Evolutionary conservation across 1,139 yeast species (phyloP), one percentile per base, ranked within the genome.

Genomic region (Arxiozyma bovina): DNA sequence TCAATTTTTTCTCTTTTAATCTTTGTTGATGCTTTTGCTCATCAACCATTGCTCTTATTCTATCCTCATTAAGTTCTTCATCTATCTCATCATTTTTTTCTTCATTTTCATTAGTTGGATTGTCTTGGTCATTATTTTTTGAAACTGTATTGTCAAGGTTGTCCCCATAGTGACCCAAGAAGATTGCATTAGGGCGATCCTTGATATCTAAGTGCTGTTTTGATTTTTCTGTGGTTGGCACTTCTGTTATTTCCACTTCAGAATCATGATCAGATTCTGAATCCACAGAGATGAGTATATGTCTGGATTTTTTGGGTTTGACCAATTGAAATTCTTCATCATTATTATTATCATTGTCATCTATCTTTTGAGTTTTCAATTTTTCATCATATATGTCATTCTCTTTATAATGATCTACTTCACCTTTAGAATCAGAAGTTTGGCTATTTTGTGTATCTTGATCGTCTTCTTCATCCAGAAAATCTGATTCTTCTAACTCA

Each of bases 11-110:
- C 45, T 48, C 51, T 22, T 21, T 44, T 73, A 68, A 58, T 76
- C 77, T 58, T 71, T 71, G 49, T 69, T 67, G 54, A 76, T 70
- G 43, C 75, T 74, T 57, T 72, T 73, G 40, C 21, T 20, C 50
- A 12, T 38, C 44, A 22, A 38, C n/a, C 22, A 40, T 40, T 21
- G 50, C 38, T 48, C 30, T 70, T 71, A 57, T 76, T 79, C 54
- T 53, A 72, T 74, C 54, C 54, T 56, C 55, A 60, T 50, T 12
- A 45, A 20, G 63, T 57, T 65, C 65, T 48, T 57, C 59, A 51
- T 51, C 23, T 52, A 42, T 17, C 55, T 55, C 40, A 51, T 43
- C 23, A 21, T 46, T 56, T 21, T 58, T 63, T 2, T 50, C 52
- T 17, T 58, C 59, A 2, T 53, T 56, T 21, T 53, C 55, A 43